Percentiles rank a stretch among this genome's conserved stretches.
These are phyloP conservation scores for Afroboletus lepidellus DNA, from an alignment of 1,284 basidiomycete species.

Conservation along the genomic window DNA sequence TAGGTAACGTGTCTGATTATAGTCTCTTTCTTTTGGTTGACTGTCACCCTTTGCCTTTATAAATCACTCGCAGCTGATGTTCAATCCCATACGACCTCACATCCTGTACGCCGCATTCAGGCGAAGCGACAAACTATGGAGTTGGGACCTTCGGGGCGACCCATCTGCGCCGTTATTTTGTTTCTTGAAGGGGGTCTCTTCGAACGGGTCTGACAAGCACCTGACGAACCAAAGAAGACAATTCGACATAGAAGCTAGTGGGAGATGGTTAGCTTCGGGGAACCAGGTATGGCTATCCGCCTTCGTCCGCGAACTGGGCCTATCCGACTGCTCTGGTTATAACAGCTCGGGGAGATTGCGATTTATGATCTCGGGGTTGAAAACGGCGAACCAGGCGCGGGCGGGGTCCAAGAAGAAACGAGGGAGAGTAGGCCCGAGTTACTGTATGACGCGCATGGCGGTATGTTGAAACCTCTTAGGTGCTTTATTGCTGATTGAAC, in stretches of 20 bases:
- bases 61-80: slow-evolving; percentile 66
- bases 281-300: slow-evolving; percentile 53
- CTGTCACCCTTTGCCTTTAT: too few relatives aligned
- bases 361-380: slow-evolving; percentile 43
- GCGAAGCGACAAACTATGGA: slow-evolving; percentile 59
- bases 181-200: slow-evolving; percentile 27
- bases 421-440: slow-evolving; percentile 11
- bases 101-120: slow-evolving; percentile 80
- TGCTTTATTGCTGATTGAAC: background rate
- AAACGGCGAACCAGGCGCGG: background rate
- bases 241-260: slow-evolving; percentile 78
- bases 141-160: slow-evolving; percentile 75
- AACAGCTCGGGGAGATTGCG: slow-evolving; percentile 42
- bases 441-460: slow-evolving; percentile 19
- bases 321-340: background rate
- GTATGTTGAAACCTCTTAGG: slow-evolving; percentile 9
- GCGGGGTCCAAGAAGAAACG: slow-evolving; percentile 2
- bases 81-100: slow-evolving; percentile 72
- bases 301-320: background rate
- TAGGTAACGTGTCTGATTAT: slow-evolving; percentile 29
- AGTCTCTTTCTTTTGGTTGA: background rate
- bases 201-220: background rate
- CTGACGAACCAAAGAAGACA: slow-evolving; percentile 72
- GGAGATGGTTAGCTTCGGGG: slow-evolving; percentile 68
- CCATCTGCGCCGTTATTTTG: slow-evolving; percentile 46